Percentiles rank a stretch among this genome's conserved stretches.
These are phyloP conservation scores for Fusarium scirpi DNA, from an alignment of 2,329 filamentous ascomycete genomes.

Conservation along the genomic window DNA sequence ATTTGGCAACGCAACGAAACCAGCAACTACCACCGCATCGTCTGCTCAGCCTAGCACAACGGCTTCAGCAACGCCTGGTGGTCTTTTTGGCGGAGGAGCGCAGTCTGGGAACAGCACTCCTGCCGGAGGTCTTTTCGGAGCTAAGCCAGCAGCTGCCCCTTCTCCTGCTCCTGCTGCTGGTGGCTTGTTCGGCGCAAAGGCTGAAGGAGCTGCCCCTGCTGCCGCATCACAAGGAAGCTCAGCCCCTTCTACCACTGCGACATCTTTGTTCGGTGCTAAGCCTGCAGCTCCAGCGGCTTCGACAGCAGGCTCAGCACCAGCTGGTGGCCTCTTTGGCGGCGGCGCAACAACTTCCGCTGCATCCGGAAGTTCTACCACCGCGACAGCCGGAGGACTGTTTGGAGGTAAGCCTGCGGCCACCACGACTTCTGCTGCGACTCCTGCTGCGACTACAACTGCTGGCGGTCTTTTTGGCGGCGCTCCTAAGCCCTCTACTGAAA, in stretches of 20 bases:
- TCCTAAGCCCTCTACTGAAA: constrained; percentile 40
- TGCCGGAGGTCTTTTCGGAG: constrained; percentile 51
- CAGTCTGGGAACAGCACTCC: constrained; percentile 48
- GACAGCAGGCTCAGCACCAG: constrained; percentile 50
- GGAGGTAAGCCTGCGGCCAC: constrained; percentile 48
- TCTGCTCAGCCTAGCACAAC: constrained; percentile 36
- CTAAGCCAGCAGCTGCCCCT: constrained; percentile 47
- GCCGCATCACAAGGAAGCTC: constrained; percentile 35
- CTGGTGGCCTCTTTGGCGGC: constrained; percentile 53
- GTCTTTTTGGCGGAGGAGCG: constrained; percentile 53
- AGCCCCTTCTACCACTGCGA: constrained; percentile 38
- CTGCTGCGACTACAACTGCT: constrained; percentile 45
- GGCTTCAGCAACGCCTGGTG: constrained; percentile 34
- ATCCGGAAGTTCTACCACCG: constrained; percentile 47
- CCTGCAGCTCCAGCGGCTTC: constrained; percentile 52
- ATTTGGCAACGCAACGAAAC: constrained; percentile 48
- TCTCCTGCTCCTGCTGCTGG: constrained; percentile 44
- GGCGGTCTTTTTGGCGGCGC: constrained; percentile 44
- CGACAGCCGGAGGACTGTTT: constrained; percentile 50
- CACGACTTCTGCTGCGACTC: constrained; percentile 47
- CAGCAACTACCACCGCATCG: constrained; percentile 41
- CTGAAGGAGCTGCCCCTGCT: constrained; percentile 42
- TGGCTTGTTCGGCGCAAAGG: constrained; percentile 41
- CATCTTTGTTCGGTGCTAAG: constrained; percentile 57
- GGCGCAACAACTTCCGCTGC: constrained; percentile 47